Evolutionary conservation across 2,329 filamentous ascomycete species (phyloP).

Genomic region (Colletotrichum sp.): DNA sequence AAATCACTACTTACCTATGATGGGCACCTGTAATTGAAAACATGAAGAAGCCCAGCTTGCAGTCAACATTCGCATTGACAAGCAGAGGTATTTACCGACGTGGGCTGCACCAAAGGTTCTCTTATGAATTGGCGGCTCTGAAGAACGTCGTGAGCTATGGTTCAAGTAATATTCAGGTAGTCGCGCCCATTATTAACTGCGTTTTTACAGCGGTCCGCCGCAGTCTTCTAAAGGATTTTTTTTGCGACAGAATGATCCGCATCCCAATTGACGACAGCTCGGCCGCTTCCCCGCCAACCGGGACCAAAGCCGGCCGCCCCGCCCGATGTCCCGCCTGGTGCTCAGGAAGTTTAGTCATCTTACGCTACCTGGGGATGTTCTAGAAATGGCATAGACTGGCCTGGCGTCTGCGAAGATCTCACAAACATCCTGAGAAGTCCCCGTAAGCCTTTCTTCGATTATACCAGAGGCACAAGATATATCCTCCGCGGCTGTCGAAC

Average conservation of each 20-base stretch:
- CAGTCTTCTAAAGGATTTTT: background rate
- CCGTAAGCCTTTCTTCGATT: background rate
- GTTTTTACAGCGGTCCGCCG: background rate
- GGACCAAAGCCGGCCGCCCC: background rate
- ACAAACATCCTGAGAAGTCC: background rate
- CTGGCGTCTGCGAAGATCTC: fast-evolving
- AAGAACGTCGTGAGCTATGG: background rate
- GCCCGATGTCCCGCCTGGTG: background rate
- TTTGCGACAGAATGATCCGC: background rate
- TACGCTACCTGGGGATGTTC: background rate
- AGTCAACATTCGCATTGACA: background rate
- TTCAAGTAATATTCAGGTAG: background rate
- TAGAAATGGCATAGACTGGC: background rate
- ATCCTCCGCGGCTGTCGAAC: background rate
- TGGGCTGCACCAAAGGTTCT: background rate
- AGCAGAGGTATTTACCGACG: background rate
- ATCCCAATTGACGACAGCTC: background rate
- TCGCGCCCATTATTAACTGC: background rate
- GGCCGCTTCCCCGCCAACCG: background rate
- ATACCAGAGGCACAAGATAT: background rate
- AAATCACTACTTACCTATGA: background rate
- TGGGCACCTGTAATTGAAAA: background rate
- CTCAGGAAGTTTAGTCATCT: background rate
- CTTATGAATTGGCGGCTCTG: background rate
- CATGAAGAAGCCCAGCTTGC: background rate